phyloP scores from a whole-genome alignment of 2,329 filamentous ascomycete genomes.

The Hypoxylon rubiginosum region DNA sequence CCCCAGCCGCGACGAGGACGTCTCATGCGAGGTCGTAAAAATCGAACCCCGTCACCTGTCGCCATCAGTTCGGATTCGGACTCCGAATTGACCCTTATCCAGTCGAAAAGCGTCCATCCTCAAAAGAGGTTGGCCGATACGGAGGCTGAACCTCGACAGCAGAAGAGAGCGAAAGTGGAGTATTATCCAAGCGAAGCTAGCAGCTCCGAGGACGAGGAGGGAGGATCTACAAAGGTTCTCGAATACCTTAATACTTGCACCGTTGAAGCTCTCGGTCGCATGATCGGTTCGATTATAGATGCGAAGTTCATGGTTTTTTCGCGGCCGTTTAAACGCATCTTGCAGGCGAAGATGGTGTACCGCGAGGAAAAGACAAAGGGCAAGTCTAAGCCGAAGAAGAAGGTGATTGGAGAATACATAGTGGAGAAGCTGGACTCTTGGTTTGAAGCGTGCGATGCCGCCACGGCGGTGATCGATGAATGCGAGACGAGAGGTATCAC shows the following conservation, averaged over 20 bases:
- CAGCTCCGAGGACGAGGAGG: background rate
- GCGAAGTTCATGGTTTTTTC: constrained; percentile 78
- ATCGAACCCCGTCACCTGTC: constrained; percentile 39
- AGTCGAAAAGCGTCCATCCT: constrained; percentile 1
- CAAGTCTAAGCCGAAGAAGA: constrained; percentile 53
- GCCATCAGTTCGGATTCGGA: constrained; percentile 41
- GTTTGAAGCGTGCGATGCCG: constrained; percentile 61
- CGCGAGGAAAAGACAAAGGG: constrained; percentile 45
- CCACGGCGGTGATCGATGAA: constrained; percentile 54
- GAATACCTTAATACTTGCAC: constrained; percentile 87
- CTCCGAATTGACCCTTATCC: background rate
- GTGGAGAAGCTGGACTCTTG: constrained; percentile 60
- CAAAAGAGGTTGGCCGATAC: constrained; percentile 16
- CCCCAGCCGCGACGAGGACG: constrained; percentile 44
- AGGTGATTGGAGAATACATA: constrained; percentile 51
- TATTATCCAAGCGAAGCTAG: constrained; percentile 13
- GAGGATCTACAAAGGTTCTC: constrained; percentile 64
- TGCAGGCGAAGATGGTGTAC: constrained; percentile 75
- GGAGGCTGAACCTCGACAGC: background rate
- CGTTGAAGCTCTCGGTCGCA: constrained; percentile 81
- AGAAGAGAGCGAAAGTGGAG: background rate
- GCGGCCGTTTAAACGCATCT: constrained; percentile 77
- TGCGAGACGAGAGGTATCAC: constrained; percentile 63
- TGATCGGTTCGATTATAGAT: constrained; percentile 79
- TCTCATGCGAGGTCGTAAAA: constrained; percentile 46